Percentiles rank a stretch among this genome's conserved stretches.
These are phyloP conservation scores for Scytalidium lignicola DNA, from an alignment of 2,329 filamentous ascomycete genomes.

Conservation along the genomic window DNA sequence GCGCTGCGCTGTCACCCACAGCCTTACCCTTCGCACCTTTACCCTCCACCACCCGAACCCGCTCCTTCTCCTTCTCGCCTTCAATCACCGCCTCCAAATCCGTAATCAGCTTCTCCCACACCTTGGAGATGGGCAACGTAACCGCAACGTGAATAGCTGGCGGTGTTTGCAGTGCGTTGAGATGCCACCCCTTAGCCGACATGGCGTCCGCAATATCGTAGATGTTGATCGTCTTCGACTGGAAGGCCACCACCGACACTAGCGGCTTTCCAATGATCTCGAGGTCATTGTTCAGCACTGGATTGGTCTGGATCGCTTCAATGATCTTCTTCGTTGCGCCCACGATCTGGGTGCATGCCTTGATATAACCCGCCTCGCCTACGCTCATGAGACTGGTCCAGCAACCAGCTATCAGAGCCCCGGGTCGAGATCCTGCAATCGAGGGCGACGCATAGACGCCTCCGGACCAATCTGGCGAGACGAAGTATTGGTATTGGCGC, in stretches of 20 bases:
- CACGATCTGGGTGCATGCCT: slow-evolving; percentile 83
- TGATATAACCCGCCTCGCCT: slow-evolving; percentile 82
- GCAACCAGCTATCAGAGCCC: slow-evolving; percentile 90
- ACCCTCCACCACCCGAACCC: slow-evolving; percentile 65
- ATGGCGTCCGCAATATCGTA: slow-evolving; percentile 94
- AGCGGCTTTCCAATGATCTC: slow-evolving; percentile 78
- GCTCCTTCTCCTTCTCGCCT: slow-evolving; percentile 75
- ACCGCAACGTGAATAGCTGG: slow-evolving; percentile 92
- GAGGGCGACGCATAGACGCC: slow-evolving; percentile 93
- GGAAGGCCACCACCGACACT: slow-evolving; percentile 87
- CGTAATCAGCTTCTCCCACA: slow-evolving; percentile 70
- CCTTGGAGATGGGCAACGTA: slow-evolving; percentile 77
- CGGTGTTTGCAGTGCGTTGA: slow-evolving; percentile 89
- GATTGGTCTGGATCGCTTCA: slow-evolving; percentile 64
- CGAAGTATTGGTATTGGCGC: slow-evolving; percentile 91
- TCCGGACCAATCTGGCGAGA: slow-evolving; percentile 89
- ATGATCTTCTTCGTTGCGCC: slow-evolving; percentile 79
- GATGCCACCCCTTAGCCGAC: slow-evolving; percentile 81
- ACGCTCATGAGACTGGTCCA: slow-evolving; percentile 90
- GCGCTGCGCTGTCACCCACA: slow-evolving; percentile 73
- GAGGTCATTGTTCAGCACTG: slow-evolving; percentile 65
- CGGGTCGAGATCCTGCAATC: slow-evolving; percentile 86
- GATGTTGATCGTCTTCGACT: slow-evolving; percentile 76
- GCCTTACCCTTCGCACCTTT: slow-evolving; percentile 61
- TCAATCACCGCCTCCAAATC: slow-evolving; percentile 66